Evolutionary conservation across 2,329 filamentous ascomycete species (phyloP), one percentile per base, ranked within the genome.

Genomic region (Zymoseptoria ardabiliae): DNA sequence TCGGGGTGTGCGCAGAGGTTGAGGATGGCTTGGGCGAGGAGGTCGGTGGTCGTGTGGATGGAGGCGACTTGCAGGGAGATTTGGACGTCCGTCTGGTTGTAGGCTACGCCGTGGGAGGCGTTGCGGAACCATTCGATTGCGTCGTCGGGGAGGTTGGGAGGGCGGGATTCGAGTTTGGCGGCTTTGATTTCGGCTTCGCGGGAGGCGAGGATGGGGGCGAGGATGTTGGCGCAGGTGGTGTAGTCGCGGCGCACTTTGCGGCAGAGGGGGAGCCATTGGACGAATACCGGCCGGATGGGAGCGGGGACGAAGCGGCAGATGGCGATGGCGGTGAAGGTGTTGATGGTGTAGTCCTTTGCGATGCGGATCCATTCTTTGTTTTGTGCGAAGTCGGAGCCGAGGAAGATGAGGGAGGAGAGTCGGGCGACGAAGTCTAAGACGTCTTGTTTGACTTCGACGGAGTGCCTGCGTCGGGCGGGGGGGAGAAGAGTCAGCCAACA

Each of bases 341-440:
- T 72, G 50, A 72, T 63, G 1, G 76, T 73, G 65, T 77, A 78
- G 41, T 65, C 59, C 13, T 67, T 70, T 20, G 71, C 66, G 2
- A 72, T 69, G 0, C 70, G 59, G 11, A 78, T 66, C 77, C 77
- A 79, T 56, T 71, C 65, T 57, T 72, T 65, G 58, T 77, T 74
- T 22, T 70, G 69, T 55, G 72, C 73, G 6, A 76, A 63, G 5
- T 63, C 60, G 3, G 71, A 66, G 19, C 77, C 75, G 28, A 75
- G 70, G 55, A 78, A 74, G 49, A 79, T 69, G 19, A 76, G 71
- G 0, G 74, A 72, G 1, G 75, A 75, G 5, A 77, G 65, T 17
- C 76, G 73, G 4, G 73, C 70, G 25, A 79, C 70, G 13, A 77
- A 65, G 2, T 67, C 64, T 0, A 72, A 67, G 50, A 76, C 58